Percentiles rank a stretch among this genome's conserved stretches.
These are phyloP conservation scores for Colletotrichum truncatum DNA, from an alignment of 2,329 filamentous ascomycete genomes.

Conservation along the genomic window DNA sequence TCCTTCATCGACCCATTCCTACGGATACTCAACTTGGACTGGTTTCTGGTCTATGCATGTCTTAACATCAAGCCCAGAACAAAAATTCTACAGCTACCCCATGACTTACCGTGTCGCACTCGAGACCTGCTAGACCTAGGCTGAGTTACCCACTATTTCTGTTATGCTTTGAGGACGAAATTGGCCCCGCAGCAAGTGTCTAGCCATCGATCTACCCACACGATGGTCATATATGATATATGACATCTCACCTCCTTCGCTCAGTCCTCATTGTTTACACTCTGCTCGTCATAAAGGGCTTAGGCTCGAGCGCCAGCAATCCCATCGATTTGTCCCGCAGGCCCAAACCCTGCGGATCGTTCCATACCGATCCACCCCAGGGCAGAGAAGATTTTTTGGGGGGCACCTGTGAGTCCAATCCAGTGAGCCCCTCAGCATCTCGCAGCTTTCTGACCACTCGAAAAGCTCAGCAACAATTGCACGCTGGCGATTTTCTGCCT, in stretches of 20 bases:
- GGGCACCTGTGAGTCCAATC: conserved; percentile 16
- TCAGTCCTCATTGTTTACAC: conserved; percentile 23
- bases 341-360: conserved; percentile 22
- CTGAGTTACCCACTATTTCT: conserved; percentile 13
- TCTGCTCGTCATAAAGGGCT: conserved; percentile 1
- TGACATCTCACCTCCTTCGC: conserved; percentile 23
- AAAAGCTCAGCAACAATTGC: not conserved
- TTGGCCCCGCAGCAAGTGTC: conserved; percentile 13
- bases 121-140: conserved; percentile 10
- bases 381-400: not conserved
- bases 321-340: conserved; percentile 10
- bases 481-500: not conserved
- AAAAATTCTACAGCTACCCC: conserved; percentile 4
- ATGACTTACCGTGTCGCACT: conserved; percentile 17
- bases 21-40: not conserved
- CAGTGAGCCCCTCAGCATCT: conserved; percentile 18
- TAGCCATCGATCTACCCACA: conserved; percentile 13
- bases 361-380: conserved; percentile 13
- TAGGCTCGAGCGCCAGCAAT: not conserved
- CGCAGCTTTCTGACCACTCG: not conserved
- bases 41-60: conserved; percentile 24
- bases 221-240: conserved; percentile 29
- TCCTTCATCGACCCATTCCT: conserved; percentile 24
- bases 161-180: conserved; percentile 16
- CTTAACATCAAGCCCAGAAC: conserved; percentile 12